Conservation (phyloP, 2,329 filamentous ascomycete species). For the Dothidotthia symphoricarpi region DNA sequence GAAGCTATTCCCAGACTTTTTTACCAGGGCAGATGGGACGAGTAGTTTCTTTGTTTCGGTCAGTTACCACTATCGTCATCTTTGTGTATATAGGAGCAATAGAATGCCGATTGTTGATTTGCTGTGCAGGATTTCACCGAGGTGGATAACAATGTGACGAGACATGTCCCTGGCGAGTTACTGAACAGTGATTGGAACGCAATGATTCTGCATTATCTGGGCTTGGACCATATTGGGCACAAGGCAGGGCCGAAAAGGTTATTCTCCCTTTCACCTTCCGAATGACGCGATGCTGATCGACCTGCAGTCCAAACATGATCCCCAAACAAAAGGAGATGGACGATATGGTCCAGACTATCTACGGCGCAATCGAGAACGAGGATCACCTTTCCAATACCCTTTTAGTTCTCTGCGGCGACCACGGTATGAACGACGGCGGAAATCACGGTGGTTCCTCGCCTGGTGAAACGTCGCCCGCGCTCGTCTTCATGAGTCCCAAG, state of each 20-base stretch:
- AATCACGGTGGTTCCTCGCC: slow-evolving; percentile 94
- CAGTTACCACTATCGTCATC: slow-evolving; percentile 43
- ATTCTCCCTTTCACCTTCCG: slow-evolving; percentile 10
- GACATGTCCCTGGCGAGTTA: slow-evolving; percentile 78
- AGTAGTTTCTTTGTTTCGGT: slow-evolving; percentile 98
- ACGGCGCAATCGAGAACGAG: slow-evolving; percentile 68
- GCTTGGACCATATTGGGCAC: slow-evolving; percentile 95
- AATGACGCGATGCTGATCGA: slow-evolving; percentile 6
- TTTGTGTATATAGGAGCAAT: slow-evolving; percentile 35
- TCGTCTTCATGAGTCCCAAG: slow-evolving; percentile 88
- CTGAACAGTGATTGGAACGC: slow-evolving; percentile 80
- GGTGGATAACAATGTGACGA: slow-evolving; percentile 95
- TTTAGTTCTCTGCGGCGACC: slow-evolving; percentile 85
- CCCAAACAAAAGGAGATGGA: slow-evolving; percentile 97
- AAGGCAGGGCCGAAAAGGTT: slow-evolving; percentile 85
- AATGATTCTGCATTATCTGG: slow-evolving; percentile 93
- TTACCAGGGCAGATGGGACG: slow-evolving; percentile 84
- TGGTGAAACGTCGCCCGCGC: slow-evolving; percentile 88
- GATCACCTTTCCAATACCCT: slow-evolving; percentile 74
- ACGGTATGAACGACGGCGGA: slow-evolving; percentile 99
- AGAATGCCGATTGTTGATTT: slow-evolving; percentile 25
- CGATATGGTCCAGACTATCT: slow-evolving; percentile 71
- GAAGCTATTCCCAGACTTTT: slow-evolving; percentile 88
- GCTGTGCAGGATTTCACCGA: slow-evolving; percentile 81
- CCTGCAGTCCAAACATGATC: slow-evolving; percentile 75